Conservation (phyloP, 139 green algal genomes). For the Marvania coccoides region DNA sequence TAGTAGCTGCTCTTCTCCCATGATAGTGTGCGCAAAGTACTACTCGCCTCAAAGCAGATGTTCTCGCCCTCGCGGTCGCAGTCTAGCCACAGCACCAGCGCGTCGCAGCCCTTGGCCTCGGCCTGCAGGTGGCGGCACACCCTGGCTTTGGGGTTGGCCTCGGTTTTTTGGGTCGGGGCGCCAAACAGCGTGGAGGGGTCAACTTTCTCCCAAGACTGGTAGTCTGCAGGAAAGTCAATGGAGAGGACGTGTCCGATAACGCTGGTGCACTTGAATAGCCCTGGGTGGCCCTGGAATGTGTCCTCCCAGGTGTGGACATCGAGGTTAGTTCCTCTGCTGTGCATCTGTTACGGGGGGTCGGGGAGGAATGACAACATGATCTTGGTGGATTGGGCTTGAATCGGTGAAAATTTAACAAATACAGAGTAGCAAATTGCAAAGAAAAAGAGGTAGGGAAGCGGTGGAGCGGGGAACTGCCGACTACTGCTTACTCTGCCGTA, state of each 20-base stretch:
- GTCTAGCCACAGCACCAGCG: constrained; percentile 82
- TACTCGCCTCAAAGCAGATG: constrained; percentile 83
- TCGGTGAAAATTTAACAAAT: too few species aligned
- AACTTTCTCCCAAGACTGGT: constrained; percentile 72
- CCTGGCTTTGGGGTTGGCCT: constrained; percentile 80
- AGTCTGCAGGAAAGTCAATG: constrained; percentile 79
- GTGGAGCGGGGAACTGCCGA: too few species aligned
- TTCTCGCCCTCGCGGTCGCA: constrained; percentile 88
- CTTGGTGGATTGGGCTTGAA: too few species aligned
- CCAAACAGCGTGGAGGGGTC: constrained; percentile 80
- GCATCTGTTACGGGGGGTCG: constrained; percentile 28
- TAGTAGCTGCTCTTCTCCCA: too few species aligned
- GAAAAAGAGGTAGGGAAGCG: too few species aligned
- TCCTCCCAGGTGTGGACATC: constrained; percentile 77
- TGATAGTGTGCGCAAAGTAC: too few species aligned
- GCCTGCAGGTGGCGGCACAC: constrained; percentile 66
- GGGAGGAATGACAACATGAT: not conserved
- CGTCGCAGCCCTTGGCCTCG: constrained; percentile 51
- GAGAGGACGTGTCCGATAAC: constrained; percentile 59
- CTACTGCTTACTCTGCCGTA: constrained; percentile 44
- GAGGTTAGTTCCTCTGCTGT: constrained; percentile 30
- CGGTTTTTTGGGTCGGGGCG: constrained; percentile 62
- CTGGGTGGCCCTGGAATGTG: constrained; percentile 46
- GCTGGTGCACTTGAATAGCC: constrained; percentile 65
- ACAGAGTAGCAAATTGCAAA: too few species aligned